phyloP scores from a whole-genome alignment of 2,329 filamentous ascomycete species.

The Macrophomina pseudophaseolina region DNA sequence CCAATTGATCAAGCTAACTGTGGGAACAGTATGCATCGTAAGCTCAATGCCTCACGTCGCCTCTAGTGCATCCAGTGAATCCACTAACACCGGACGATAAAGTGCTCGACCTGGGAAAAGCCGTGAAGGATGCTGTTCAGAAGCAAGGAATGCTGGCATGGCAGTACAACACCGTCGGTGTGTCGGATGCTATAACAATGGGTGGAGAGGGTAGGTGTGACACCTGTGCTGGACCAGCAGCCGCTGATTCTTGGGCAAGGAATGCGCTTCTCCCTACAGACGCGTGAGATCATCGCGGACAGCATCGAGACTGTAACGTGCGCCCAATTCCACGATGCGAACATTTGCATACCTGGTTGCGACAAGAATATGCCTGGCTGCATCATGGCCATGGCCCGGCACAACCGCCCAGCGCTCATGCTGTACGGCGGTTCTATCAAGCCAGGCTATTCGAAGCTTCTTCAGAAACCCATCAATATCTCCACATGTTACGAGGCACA shows the following conservation, averaged over 20 bases:
- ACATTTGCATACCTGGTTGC: conserved; percentile 90
- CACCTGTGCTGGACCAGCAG: background rate
- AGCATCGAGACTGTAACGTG: conserved; percentile 92
- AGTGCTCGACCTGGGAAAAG: conserved; percentile 86
- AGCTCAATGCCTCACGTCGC: conserved; percentile 29
- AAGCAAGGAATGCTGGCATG: conserved; percentile 89
- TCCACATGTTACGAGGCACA: conserved; percentile 86
- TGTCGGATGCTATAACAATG: conserved; percentile 95
- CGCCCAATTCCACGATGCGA: conserved; percentile 90
- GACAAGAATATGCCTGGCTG: conserved; percentile 98
- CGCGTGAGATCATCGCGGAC: conserved; percentile 90
- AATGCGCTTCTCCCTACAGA: conserved; percentile 92
- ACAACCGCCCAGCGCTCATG: conserved; percentile 93
- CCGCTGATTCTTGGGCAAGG: conserved; percentile 55
- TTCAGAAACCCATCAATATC: conserved; percentile 84
- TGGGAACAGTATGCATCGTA: conserved; percentile 54
- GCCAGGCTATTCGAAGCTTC: conserved; percentile 78
- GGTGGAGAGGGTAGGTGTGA: conserved; percentile 73
- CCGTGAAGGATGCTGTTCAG: conserved; percentile 80
- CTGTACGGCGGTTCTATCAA: conserved; percentile 92
- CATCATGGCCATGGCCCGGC: conserved; percentile 86
- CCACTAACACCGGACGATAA: background rate
- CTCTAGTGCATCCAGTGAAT: background rate
- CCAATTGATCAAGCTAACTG: background rate
- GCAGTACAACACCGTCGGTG: conserved; percentile 91